A percentile compares a stretch with the other conserved stretches of the same genome.
Conservation (phyloP, 108 stramenopile species). For the Licmophora abbreviata region DNA sequence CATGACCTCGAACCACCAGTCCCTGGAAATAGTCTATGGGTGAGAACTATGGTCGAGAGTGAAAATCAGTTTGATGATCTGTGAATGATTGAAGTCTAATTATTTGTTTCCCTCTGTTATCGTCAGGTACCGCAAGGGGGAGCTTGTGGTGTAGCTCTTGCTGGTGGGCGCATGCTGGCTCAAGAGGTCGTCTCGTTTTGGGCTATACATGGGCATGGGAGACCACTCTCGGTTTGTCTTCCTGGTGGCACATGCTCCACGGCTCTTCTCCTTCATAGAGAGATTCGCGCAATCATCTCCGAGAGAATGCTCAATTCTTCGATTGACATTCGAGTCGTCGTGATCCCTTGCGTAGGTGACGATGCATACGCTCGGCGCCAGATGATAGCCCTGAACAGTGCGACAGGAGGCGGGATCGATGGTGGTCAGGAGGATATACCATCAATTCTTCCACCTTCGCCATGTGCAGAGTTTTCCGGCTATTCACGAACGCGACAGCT, state of each 20-base stretch:
- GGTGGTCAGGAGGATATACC: conserved; percentile 48
- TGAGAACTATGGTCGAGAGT: conserved; percentile 5
- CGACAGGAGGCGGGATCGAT: conserved; percentile 27
- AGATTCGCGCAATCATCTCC: conserved; percentile 18
- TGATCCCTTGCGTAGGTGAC: conserved; percentile 81
- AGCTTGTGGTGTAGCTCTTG: conserved; percentile 39
- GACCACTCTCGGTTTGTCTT: conserved; percentile 55
- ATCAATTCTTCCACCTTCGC: conserved; percentile 27
- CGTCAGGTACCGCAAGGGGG: conserved; percentile 61
- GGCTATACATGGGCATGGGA: conserved; percentile 37
- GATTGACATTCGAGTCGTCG: conserved; percentile 70
- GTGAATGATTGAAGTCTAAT: too few species aligned
- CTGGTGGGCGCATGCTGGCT: conserved; percentile 28
- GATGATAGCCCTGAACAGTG: conserved; percentile 59
- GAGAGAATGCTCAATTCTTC: conserved; percentile 1
- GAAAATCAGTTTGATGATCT: too few species aligned
- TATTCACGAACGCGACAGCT: not conserved
- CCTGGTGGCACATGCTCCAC: conserved; percentile 85
- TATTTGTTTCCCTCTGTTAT: not conserved
- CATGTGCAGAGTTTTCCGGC: not conserved
- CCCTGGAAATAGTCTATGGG: conserved; percentile 56
- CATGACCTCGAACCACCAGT: conserved; percentile 44
- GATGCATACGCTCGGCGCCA: conserved; percentile 63
- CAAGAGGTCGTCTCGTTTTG: conserved; percentile 49
- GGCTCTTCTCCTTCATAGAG: conserved; percentile 53